Conservation (phyloP, 2,329 filamentous ascomycete species). For the Tolypocladium endophyticum region DNA sequence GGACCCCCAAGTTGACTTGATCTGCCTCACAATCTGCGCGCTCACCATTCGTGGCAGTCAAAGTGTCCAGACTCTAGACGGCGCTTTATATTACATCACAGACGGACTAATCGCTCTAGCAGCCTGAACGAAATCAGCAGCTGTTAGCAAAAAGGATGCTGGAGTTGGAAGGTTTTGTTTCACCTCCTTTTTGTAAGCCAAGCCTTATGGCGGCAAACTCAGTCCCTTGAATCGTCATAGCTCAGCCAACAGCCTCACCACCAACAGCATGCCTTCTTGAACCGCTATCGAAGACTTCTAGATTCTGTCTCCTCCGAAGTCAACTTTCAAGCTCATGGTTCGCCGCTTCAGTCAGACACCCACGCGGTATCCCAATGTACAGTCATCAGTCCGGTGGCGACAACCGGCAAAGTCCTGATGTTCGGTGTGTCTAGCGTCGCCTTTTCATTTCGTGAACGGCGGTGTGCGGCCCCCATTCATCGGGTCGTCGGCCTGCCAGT, state of each 20-base stretch:
- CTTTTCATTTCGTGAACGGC: neutral
- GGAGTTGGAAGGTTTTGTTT: too few relatives aligned
- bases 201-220: too few relatives aligned
- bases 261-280: neutral
- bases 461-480: too few relatives aligned
- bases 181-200: too few relatives aligned
- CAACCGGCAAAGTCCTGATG: neutral
- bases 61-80: neutral
- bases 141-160: neutral
- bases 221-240: neutral
- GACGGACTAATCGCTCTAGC: neutral
- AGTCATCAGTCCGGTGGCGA: neutral
- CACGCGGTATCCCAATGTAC: neutral
- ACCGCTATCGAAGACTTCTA: neutral
- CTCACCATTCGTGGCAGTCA: neutral
- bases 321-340: neutral
- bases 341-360: neutral
- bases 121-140: neutral
- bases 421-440: neutral
- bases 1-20: too few relatives aligned
- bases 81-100: neutral
- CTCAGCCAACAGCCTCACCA: neutral
- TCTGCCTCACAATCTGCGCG: neutral
- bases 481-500: too few relatives aligned
- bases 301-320: neutral